Evolutionary conservation across 495 filamentous ascomycete species (phyloP), one percentile per base, ranked within the genome.

Genomic region (Parachaetomium inaequale): DNA sequence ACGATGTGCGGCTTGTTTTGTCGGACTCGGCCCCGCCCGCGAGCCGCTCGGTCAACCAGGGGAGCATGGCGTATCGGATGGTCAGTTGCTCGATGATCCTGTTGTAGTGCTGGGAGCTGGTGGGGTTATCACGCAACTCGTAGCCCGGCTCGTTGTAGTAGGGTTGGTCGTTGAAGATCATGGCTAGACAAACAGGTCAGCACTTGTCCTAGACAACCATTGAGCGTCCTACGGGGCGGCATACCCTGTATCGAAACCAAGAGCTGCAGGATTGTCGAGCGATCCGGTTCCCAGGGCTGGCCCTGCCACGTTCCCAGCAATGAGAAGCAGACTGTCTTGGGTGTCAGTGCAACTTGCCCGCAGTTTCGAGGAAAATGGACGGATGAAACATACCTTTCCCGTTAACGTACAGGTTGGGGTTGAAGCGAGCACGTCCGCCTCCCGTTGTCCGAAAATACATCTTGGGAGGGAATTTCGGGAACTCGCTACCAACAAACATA

Each of bases 221-320:
- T n/a, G 21, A 23, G 14, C 8, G 25, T n/a, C n/a, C 10, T 5
- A 17, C 21, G 14, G 12, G 40, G 14, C 23, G 5, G 56, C 66
- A 15, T 63, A 72, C 70, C 76, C 66, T 87, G 85, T 54, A 88
- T 81, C 43, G 78, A 83, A 12, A 87, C 74, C n/a, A 88, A 72
- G 23, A 87, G 71, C 58, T 85, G 81, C 8, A 86, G 74, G 29
- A 88, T 68, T 3, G 84, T 87, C 19, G 80, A 83, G 51, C 76
- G 70, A 7, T 74, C 63, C 0, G 82, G 75, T 21, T 77, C 74
- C 85, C 85, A 87, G 0, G 73, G 62, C 58, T 76, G 72, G 6
- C 85, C 85, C 1, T 65, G 10, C 82, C 83, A 88, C 3, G 85
- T 87, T 2, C 81, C 82, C 1, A 88, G 75, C 31, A 87, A 70